phyloP scores from a whole-genome alignment of 805 yeast genomes.

The Candida ulmi region DNA sequence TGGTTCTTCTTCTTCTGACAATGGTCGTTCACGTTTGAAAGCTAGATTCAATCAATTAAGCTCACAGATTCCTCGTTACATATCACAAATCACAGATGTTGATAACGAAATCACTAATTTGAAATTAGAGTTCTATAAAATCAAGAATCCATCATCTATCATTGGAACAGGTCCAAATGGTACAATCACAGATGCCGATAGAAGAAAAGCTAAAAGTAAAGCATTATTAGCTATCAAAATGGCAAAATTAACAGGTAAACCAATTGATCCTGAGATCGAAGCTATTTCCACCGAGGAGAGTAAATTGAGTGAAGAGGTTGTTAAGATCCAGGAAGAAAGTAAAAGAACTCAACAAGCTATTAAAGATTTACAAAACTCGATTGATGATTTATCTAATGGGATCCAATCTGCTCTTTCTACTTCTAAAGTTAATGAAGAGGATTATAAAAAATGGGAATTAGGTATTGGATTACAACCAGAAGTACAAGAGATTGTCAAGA shows the following conservation, averaged over 20 bases:
- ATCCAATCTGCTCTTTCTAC: slow-evolving; percentile 26
- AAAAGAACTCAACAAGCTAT: slow-evolving; percentile 53
- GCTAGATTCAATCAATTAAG: slow-evolving; percentile 22
- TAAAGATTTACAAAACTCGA: slow-evolving; percentile 64
- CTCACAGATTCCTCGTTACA: slow-evolving; percentile 52
- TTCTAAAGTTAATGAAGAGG: slow-evolving; percentile 19
- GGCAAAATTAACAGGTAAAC: slow-evolving; percentile 88
- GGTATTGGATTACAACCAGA: slow-evolving; percentile 71
- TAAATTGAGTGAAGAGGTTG: slow-evolving; percentile 43
- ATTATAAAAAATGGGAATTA: slow-evolving; percentile 66
- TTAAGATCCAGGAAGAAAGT: slow-evolving; percentile 47
- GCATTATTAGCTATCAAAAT: slow-evolving; percentile 76
- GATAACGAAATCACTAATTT: slow-evolving; percentile 64
- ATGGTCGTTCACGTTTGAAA: slow-evolving; percentile 21
- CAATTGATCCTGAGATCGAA: slow-evolving; percentile 32
- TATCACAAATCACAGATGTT: slow-evolving; percentile 50
- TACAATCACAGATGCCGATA: slow-evolving; percentile 74
- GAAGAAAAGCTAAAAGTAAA: slow-evolving; percentile 71
- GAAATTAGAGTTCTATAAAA: slow-evolving; percentile 58
- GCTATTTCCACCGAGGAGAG: slow-evolving; percentile 30
- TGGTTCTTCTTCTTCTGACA: slow-evolving; percentile 20
- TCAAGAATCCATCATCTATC: slow-evolving; percentile 63
- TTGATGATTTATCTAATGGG: slow-evolving; percentile 50
- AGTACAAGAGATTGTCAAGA: slow-evolving; percentile 20
- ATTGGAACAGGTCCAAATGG: slow-evolving; percentile 87